These are phyloP conservation scores for Fusarium veterinarium DNA, from an alignment of 2,329 filamentous ascomycete genomes.

Conservation along the genomic window DNA sequence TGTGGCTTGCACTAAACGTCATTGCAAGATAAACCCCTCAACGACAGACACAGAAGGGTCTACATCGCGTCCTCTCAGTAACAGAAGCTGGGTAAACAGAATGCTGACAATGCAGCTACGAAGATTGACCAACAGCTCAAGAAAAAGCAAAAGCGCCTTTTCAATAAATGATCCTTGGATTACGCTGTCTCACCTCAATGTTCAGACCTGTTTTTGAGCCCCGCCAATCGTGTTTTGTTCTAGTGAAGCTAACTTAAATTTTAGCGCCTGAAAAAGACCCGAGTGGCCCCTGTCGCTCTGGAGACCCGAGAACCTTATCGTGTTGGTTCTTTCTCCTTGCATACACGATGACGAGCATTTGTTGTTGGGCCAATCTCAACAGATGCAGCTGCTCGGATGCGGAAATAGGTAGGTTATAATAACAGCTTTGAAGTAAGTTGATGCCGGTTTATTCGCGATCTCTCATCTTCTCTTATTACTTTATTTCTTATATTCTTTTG, in stretches of 20 bases:
- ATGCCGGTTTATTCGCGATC: fast-evolving
- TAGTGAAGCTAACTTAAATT: neutral
- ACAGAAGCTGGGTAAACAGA: fast-evolving
- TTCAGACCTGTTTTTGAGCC: no score
- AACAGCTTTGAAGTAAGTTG: neutral
- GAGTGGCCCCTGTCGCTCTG: conserved; percentile 10
- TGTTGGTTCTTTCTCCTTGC: neutral
- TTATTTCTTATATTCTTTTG: neutral
- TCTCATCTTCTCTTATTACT: no score
- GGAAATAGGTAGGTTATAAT: neutral
- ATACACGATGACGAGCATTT: conserved; percentile 10
- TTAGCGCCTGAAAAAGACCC: neutral
- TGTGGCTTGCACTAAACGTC: neutral
- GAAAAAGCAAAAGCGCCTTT: neutral
- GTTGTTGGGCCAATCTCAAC: conserved; percentile 16
- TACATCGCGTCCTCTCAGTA: neutral
- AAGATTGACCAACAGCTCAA: fast-evolving
- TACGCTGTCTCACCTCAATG: neutral
- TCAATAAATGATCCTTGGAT: neutral
- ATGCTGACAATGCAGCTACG: fast-evolving
- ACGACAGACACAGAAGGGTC: neutral
- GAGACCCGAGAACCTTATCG: conserved; percentile 16
- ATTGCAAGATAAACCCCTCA: neutral
- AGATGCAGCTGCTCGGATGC: no score
- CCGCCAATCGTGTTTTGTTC: fast-evolving